Evolutionary conservation across 176 grass and related monocot genomes (phyloP).

Genomic region (Aegilops longissima): DNA sequence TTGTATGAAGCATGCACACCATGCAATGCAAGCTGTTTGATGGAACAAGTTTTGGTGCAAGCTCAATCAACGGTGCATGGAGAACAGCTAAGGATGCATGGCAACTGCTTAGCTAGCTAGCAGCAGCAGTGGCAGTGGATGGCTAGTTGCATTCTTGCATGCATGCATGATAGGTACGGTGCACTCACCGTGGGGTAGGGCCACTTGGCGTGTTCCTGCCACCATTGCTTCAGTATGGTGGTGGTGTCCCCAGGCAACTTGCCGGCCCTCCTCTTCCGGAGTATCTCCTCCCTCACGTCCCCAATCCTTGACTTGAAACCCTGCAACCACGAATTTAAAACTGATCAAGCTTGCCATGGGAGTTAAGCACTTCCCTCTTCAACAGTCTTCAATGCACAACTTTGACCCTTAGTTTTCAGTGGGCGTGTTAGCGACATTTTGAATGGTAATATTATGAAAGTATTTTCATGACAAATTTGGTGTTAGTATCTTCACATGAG

Average conservation of each 20-base stretch:
- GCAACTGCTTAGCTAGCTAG: not conserved
- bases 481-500: too few relatives aligned
- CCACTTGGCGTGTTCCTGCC: constrained; percentile 99
- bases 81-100: constrained; percentile 33
- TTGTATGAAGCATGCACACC: constrained; percentile 2
- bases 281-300: constrained; percentile 93
- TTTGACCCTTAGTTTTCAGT: too few relatives aligned
- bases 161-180: constrained; percentile 43
- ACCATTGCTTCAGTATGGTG: constrained; percentile 95
- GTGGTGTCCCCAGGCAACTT: constrained; percentile 99
- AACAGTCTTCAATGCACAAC: too few relatives aligned
- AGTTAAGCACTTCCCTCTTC: too few relatives aligned
- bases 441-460: too few relatives aligned
- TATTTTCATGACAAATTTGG: too few relatives aligned
- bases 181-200: constrained; percentile 96
- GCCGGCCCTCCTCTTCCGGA: constrained; percentile 95
- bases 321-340: constrained; percentile 23
- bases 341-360: too few relatives aligned
- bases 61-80: constrained; percentile 24
- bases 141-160: constrained; percentile 45
- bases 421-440: too few relatives aligned
- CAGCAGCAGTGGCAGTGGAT: constrained; percentile 1
- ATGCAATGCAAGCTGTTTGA: not conserved
- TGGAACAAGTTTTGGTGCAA: constrained; percentile 18
- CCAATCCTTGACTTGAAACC: constrained; percentile 98